phyloP scores from a whole-genome alignment of 768 basidiomycete genomes.

The Hydnum rufescens region DNA sequence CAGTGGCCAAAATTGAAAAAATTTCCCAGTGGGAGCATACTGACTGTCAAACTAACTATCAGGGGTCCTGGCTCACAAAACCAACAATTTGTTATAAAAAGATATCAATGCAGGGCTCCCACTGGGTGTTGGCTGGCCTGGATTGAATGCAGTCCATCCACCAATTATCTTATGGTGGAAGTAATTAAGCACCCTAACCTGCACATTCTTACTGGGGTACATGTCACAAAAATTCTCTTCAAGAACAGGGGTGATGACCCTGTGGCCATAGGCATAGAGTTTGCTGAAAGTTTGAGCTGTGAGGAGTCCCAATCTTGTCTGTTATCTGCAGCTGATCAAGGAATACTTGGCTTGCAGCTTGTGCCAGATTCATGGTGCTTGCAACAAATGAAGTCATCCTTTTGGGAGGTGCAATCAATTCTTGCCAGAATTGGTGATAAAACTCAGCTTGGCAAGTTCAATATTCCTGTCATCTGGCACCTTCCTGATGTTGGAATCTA shows the following conservation, averaged over 20 bases:
- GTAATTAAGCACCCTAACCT: slow-evolving; percentile 40
- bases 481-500: slow-evolving; percentile 27
- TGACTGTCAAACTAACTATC: too few species aligned
- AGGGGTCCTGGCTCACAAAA: neutral
- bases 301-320: slow-evolving; percentile 14
- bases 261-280: slow-evolving; percentile 28
- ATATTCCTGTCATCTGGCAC: slow-evolving; percentile 19
- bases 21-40: too few species aligned
- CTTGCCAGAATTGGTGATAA: slow-evolving; percentile 25
- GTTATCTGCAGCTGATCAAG: neutral
- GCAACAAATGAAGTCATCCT: slow-evolving; percentile 11
- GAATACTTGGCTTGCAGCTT: neutral
- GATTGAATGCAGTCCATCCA: neutral
- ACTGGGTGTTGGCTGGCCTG: neutral
- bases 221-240: slow-evolving; percentile 33
- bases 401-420: slow-evolving; percentile 19
- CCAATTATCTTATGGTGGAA: neutral
- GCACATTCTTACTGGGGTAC: slow-evolving; percentile 34
- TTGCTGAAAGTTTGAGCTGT: slow-evolving; percentile 17
- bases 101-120: neutral
- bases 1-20: too few species aligned
- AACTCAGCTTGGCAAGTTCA: slow-evolving; percentile 15
- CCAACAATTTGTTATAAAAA: neutral
- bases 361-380: neutral
- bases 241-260: slow-evolving; percentile 11